phyloP scores from a whole-genome alignment of 2,329 filamentous ascomycete genomes.

The Aspergillus bombycis region DNA sequence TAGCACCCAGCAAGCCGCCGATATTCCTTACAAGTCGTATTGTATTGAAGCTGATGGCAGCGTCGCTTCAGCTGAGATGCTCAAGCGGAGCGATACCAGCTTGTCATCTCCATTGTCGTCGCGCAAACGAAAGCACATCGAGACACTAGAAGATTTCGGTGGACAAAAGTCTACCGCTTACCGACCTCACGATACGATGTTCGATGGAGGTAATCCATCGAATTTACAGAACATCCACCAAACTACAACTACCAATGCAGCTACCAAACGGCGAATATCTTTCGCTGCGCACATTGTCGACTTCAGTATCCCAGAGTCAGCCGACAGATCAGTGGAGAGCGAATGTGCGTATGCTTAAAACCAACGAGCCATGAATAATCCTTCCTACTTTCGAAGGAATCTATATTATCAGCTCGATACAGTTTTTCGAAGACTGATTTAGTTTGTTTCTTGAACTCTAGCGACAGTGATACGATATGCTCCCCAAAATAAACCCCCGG shows the following conservation, averaged over 20 bases:
- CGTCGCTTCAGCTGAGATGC: constrained; percentile 23
- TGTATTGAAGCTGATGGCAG: constrained; percentile 31
- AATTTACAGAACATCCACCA: background rate
- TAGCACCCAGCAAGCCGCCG: constrained; percentile 9
- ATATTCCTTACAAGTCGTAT: constrained; percentile 29
- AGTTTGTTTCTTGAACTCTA: background rate
- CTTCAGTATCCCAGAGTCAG: constrained; percentile 37
- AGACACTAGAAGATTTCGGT: constrained; percentile 25
- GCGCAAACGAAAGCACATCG: constrained; percentile 33
- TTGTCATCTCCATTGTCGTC: constrained; percentile 14
- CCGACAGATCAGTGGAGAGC: constrained; percentile 26
- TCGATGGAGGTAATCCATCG: constrained; percentile 13
- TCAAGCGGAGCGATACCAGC: constrained; percentile 19
- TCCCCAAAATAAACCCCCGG: too few species aligned
- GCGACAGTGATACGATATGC: background rate
- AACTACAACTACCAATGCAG: constrained; percentile 1
- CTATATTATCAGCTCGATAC: background rate
- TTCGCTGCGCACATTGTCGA: constrained; percentile 43
- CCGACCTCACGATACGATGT: constrained; percentile 11
- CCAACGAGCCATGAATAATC: background rate
- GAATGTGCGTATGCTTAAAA: constrained; percentile 7
- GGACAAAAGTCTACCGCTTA: constrained; percentile 24
- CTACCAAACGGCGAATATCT: constrained; percentile 28
- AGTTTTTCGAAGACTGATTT: background rate
- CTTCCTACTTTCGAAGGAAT: background rate